Evolutionary conservation across 306 rosid genomes (phyloP), one percentile per base, ranked within the genome.

Genomic region (Sindora glabra): DNA sequence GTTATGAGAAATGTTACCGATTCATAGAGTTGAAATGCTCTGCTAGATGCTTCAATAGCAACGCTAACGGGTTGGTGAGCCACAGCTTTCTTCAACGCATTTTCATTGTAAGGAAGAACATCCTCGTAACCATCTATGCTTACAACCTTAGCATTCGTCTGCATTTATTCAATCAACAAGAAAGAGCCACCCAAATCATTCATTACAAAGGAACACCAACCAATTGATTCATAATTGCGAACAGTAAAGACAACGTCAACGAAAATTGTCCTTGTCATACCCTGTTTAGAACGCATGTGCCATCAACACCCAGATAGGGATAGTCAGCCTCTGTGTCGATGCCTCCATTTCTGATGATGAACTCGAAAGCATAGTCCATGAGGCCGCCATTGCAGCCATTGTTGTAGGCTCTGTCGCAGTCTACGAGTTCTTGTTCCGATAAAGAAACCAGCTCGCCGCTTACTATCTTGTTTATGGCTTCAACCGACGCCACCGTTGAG

Each of bases 41-140:
- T 63, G 65, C 96, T 89, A 50, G 85, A 7, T 17, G 73, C 82
- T 25, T 77, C 82, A 68, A 77, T 72, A 10, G 75, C 82, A 32
- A 72, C 79, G 22, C 82, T 77, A 0, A 77, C 67, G 22, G 82
- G 82, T 36, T 77, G 82, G 68, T 72, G 72, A 51, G 82, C 62
- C 22, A 68, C 82, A 14, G 82, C 82, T 63, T 77, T 77, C 75
- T 72, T 72, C 5, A 77, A 52, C 24, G 82, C 65, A 16, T 63
- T 68, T 80, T 91, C 96, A 27, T 83, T 15, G 1, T 56, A 40
- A 3, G 80, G 9, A 1, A 90, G 95, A 79, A 89, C 95, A 72
- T 92, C 95, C 56, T 92, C 96, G 34, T 81, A 92, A 42, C 82
- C 86, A 59, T 86, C 95, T 16, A 88, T 89, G 62, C 50, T 73